Evolutionary conservation across 768 basidiomycete genomes (phyloP).

Genomic region (Termitomyces sp.): DNA sequence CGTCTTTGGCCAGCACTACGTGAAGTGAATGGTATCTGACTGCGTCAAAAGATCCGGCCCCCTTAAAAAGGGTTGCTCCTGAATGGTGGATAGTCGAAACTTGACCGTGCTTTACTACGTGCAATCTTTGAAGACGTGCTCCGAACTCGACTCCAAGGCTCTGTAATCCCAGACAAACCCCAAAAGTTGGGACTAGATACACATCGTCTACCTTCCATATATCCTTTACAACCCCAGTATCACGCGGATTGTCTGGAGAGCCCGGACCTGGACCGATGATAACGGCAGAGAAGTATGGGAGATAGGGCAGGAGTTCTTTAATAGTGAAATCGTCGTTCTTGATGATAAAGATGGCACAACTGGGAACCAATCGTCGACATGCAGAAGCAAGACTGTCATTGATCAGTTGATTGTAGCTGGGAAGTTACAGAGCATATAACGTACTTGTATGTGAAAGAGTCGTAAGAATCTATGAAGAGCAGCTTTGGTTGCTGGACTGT

Average conservation of each 20-base stretch:
- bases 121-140: constrained; percentile 51
- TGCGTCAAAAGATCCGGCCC: constrained; percentile 45
- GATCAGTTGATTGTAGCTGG: background rate
- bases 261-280: constrained; percentile 81
- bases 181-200: constrained; percentile 65
- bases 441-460: constrained; percentile 87
- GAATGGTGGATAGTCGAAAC: constrained; percentile 59
- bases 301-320: constrained; percentile 43
- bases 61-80: constrained; percentile 56
- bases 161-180: constrained; percentile 81
- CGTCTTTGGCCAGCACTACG: constrained; percentile 38
- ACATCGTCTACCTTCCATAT: constrained; percentile 59
- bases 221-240: constrained; percentile 65
- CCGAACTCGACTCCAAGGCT: constrained; percentile 66
- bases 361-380: constrained; percentile 57
- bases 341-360: constrained; percentile 60
- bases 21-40: constrained; percentile 83
- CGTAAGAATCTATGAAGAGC: constrained; percentile 77
- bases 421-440: constrained; percentile 18
- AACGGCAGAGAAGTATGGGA: constrained; percentile 61
- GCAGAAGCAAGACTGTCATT: constrained; percentile 62
- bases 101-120: constrained; percentile 76
- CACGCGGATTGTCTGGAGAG: constrained; percentile 55
- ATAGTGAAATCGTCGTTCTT: constrained; percentile 62
- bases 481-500: constrained; percentile 41